Conservation (phyloP, 257 asterid genomes). For the Ilex aquifolium region DNA sequence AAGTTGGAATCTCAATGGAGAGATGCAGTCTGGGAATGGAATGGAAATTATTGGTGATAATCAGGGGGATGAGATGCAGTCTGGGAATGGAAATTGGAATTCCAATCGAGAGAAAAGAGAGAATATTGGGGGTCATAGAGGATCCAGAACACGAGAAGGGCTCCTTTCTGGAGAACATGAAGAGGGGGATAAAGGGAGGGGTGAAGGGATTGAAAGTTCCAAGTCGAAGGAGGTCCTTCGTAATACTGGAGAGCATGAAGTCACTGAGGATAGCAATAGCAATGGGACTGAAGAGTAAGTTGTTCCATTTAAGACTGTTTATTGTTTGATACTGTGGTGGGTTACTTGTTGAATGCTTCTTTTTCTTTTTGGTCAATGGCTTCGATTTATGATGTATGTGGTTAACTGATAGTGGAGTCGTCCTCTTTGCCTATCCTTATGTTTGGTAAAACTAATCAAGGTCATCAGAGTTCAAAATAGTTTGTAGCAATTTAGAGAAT, state of each 20-base stretch:
- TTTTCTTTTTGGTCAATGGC: not conserved
- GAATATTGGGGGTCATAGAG: not conserved
- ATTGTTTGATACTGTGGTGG: too few species aligned
- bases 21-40: not conserved
- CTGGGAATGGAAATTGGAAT: not conserved
- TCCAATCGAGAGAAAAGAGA: not conserved
- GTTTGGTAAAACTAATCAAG: too few species aligned
- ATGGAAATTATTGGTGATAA: not conserved
- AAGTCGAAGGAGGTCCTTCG: not conserved
- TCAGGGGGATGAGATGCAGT: conserved; percentile 2
- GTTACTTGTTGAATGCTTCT: not conserved
- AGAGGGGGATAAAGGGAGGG: not conserved
- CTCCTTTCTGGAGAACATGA: not conserved
- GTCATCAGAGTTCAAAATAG: too few species aligned
- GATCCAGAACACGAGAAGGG: not conserved
- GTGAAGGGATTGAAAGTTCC: not conserved
- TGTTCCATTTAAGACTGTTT: too few species aligned
- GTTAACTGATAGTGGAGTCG: too few species aligned
- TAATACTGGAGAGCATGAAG: not conserved
- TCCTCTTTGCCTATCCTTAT: too few species aligned
- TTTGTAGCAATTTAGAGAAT: too few species aligned
- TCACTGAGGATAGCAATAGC: not conserved
- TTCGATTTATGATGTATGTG: too few species aligned
- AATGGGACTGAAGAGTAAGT: conserved; percentile 3
- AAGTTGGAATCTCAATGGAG: not conserved